phyloP scores from a whole-genome alignment of 2,329 filamentous ascomycete species.

The Ophiosphaerella narmari region DNA sequence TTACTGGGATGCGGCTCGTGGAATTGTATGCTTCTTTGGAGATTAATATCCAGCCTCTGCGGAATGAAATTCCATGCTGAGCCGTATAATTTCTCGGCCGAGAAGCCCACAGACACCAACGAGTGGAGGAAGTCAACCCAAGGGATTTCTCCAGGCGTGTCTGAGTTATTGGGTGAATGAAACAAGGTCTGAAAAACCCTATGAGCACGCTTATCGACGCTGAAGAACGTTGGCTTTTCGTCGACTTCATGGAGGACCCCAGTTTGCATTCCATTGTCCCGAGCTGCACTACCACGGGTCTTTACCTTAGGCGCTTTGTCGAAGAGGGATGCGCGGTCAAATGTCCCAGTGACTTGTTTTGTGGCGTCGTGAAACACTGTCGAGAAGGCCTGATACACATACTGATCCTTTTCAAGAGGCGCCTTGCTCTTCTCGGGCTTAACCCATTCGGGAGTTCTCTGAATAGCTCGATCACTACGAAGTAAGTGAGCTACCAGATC shows the following conservation, averaged over 20 bases:
- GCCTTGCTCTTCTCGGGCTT: slow-evolving; percentile 33
- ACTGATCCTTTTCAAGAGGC: not conserved
- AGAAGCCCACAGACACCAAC: slow-evolving; percentile 57
- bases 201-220: slow-evolving; percentile 35
- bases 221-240: slow-evolving; percentile 10
- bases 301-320: slow-evolving; percentile 13
- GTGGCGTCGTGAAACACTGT: slow-evolving; percentile 7
- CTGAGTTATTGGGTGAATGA: slow-evolving; percentile 39
- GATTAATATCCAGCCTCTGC: slow-evolving; percentile 44
- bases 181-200: slow-evolving; percentile 53
- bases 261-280: not conserved
- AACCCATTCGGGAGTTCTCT: slow-evolving; percentile 57
- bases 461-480: slow-evolving; percentile 43
- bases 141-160: slow-evolving; percentile 54
- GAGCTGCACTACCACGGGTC: slow-evolving; percentile 7
- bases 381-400: slow-evolving; percentile 14
- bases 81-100: slow-evolving; percentile 62
- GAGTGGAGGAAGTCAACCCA: slow-evolving; percentile 62
- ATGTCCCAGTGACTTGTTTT: slow-evolving; percentile 9
- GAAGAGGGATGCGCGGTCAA: slow-evolving; percentile 3
- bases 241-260: slow-evolving; percentile 15
- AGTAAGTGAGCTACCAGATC: slow-evolving; percentile 23
- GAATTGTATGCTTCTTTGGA: slow-evolving; percentile 45
- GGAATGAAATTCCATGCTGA: slow-evolving; percentile 65
- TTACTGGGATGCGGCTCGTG: slow-evolving; percentile 63